Evolutionary conservation across 495 filamentous ascomycete genomes (phyloP).

Genomic region (Darksidea phi): DNA sequence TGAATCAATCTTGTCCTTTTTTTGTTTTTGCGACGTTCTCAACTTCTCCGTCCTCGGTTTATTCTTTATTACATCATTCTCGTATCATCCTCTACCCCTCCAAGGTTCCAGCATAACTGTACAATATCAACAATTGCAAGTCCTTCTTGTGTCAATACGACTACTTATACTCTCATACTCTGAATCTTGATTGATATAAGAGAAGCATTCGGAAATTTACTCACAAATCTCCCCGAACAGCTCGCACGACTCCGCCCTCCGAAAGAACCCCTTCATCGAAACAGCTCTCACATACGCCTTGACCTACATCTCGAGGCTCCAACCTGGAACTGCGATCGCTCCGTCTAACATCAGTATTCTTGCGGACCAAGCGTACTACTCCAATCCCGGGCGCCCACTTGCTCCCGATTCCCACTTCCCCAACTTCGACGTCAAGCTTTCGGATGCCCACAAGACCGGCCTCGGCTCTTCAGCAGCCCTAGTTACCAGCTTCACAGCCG

Average conservation of each 20-base stretch:
- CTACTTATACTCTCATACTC: neutral
- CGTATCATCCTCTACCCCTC: too few species aligned
- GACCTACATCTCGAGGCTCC: conserved; percentile 63
- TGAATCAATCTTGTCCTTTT: neutral
- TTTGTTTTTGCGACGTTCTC: neutral
- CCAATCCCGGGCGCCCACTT: conserved; percentile 56
- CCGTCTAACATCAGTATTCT: conserved; percentile 79
- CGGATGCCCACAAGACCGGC: conserved; percentile 88
- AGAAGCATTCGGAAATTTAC: neutral
- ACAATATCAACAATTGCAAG: too few species aligned
- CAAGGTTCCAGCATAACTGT: too few species aligned
- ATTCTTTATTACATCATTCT: too few species aligned
- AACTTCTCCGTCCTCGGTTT: too few species aligned
- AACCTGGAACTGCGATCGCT: conserved; percentile 58
- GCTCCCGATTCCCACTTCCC: conserved; percentile 59
- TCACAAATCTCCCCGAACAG: conserved; percentile 8
- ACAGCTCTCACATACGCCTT: conserved; percentile 84
- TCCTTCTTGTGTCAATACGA: too few species aligned
- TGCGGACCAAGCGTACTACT: conserved; percentile 96
- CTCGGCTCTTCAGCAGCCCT: conserved; percentile 93
- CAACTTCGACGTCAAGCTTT: conserved; percentile 72
- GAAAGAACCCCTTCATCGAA: conserved; percentile 82
- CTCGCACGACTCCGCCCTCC: conserved; percentile 33
- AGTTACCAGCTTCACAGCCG: conserved; percentile 84
- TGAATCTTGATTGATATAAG: neutral